These are phyloP conservation scores for Globisporangium camurandrum DNA, from an alignment of 352 stramenopile species.

Conservation along the genomic window DNA sequence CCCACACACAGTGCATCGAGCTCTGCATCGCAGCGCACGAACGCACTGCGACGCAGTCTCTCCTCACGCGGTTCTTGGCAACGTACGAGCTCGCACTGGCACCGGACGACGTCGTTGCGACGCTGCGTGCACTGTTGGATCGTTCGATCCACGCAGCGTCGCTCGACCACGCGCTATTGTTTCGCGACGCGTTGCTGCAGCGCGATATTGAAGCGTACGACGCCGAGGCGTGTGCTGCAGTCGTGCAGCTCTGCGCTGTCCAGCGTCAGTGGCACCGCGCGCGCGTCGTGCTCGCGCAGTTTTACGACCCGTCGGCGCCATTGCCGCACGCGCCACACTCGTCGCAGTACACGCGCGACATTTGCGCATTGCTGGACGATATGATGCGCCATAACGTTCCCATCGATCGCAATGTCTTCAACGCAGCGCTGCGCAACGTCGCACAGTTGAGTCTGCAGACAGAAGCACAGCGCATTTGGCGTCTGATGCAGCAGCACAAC, in stretches of 20 bases:
- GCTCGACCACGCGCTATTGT: conserved; percentile 47
- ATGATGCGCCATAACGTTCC: conserved; percentile 32
- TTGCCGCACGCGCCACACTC: conserved; percentile 25
- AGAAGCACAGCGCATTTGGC: conserved; percentile 32
- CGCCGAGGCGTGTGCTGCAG: conserved; percentile 27
- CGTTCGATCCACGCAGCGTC: conserved; percentile 31
- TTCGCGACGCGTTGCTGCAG: conserved; percentile 40
- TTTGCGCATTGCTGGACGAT: conserved; percentile 34
- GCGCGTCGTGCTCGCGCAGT: conserved; percentile 42
- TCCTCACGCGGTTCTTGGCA: conserved; percentile 36
- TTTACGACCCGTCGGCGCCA: conserved; percentile 28
- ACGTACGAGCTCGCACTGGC: conserved; percentile 24
- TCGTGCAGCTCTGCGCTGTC: conserved; percentile 41
- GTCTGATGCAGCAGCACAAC: conserved; percentile 26
- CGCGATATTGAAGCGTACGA: conserved; percentile 18
- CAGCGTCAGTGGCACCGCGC: conserved; percentile 50
- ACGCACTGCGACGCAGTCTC: conserved; percentile 36
- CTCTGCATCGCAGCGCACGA: conserved; percentile 45
- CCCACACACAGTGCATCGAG: conserved; percentile 38
- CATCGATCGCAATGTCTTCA: conserved; percentile 38
- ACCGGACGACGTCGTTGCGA: conserved; percentile 25
- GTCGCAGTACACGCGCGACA: conserved; percentile 45
- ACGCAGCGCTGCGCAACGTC: conserved; percentile 58
- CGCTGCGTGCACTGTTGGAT: conserved; percentile 34
- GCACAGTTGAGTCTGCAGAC: conserved; percentile 27